Percentiles rank a stretch among this genome's conserved stretches.
Conservation (phyloP, 2,329 filamentous ascomycete genomes). For the Aspergillus sp. region DNA sequence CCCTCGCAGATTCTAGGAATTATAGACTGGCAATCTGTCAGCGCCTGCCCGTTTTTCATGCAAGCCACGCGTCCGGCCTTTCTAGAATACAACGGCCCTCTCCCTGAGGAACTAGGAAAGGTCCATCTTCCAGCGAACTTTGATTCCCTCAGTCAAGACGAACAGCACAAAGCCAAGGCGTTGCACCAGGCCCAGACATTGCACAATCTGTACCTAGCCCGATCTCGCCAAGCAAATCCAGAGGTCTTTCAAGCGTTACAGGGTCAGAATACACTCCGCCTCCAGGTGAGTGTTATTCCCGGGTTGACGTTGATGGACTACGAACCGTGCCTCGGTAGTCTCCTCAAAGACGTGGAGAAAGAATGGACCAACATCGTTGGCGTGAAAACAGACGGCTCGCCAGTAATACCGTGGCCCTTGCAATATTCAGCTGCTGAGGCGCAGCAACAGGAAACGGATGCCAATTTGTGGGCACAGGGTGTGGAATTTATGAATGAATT, state of each 20-base stretch:
- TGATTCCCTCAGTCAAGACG: constrained; percentile 17
- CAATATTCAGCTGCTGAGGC: constrained; percentile 19
- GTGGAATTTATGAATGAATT: constrained; percentile 24
- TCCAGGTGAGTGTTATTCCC: constrained; percentile 23
- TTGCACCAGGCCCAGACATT: constrained; percentile 23
- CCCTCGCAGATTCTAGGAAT: constrained; percentile 21
- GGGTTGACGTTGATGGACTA: constrained; percentile 23
- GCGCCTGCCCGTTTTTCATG: constrained; percentile 20
- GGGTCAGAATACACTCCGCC: constrained; percentile 19
- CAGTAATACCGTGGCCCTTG: constrained; percentile 17
- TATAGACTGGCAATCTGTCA: constrained; percentile 26
- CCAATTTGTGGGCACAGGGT: constrained; percentile 23
- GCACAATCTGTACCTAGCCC: constrained; percentile 24
- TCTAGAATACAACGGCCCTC: constrained; percentile 24
- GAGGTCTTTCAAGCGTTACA: constrained; percentile 20
- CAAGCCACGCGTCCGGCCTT: constrained; percentile 20
- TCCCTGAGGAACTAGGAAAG: constrained; percentile 15
- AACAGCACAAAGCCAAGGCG: constrained; percentile 23
- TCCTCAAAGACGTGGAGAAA: constrained; percentile 21
- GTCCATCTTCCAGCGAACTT: constrained; percentile 19
- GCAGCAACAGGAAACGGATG: constrained; percentile 20
- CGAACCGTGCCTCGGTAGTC: constrained; percentile 19
- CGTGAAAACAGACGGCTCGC: constrained; percentile 3
- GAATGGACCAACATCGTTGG: constrained; percentile 20
- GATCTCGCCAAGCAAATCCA: constrained; percentile 16